A percentile compares a stretch with the other conserved stretches of the same genome.
Conservation (phyloP, 2,329 filamentous ascomycete species). For the Nigrospora osmanthi region DNA sequence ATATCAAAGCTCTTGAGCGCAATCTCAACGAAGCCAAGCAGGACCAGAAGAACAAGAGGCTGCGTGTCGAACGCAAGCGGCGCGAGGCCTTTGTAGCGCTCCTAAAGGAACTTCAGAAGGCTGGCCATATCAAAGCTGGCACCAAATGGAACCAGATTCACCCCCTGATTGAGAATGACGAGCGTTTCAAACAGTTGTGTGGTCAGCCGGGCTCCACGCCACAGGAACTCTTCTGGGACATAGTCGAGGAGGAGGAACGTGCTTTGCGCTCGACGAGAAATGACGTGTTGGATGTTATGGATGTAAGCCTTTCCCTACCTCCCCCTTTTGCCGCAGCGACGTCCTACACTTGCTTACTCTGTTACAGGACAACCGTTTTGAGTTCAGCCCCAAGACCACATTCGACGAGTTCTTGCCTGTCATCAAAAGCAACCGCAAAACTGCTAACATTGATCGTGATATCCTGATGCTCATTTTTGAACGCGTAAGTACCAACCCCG, state of each 20-base stretch:
- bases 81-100: slow-evolving; percentile 74
- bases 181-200: slow-evolving; percentile 75
- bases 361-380: slow-evolving; percentile 76
- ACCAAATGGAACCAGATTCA: slow-evolving; percentile 84
- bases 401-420: slow-evolving; percentile 81
- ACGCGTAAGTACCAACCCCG: slow-evolving; percentile 43
- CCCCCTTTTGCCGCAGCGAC: background rate
- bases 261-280: slow-evolving; percentile 75
- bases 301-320: slow-evolving; percentile 47
- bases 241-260: slow-evolving; percentile 87
- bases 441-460: slow-evolving; percentile 77
- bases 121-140: slow-evolving; percentile 80
- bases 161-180: slow-evolving; percentile 68
- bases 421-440: slow-evolving; percentile 80
- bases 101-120: slow-evolving; percentile 63
- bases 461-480: slow-evolving; percentile 77
- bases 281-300: slow-evolving; percentile 78
- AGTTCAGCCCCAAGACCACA: slow-evolving; percentile 78
- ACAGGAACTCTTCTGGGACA: slow-evolving; percentile 91
- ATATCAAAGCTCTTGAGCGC: slow-evolving; percentile 88
- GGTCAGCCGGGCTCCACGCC: slow-evolving; percentile 80
- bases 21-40: slow-evolving; percentile 87
- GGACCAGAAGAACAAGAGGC: slow-evolving; percentile 73
- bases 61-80: slow-evolving; percentile 75
- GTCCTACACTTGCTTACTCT: slow-evolving; percentile 24